phyloP scores from a whole-genome alignment of 345 rosid genomes.

The Psidium friedrichsthalianum region DNA sequence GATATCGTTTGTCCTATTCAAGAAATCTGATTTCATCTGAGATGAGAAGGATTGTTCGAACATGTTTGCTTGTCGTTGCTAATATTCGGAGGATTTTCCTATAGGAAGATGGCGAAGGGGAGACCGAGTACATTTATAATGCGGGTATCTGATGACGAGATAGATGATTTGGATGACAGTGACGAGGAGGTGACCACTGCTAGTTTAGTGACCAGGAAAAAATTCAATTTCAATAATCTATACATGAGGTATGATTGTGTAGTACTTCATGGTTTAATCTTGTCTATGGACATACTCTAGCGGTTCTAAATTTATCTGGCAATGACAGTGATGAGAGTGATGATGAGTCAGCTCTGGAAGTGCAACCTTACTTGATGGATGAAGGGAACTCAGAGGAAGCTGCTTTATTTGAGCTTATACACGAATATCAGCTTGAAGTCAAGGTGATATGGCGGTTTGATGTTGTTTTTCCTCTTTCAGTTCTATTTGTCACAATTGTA shows the following conservation, averaged over 20 bases:
- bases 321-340: conserved; percentile 52
- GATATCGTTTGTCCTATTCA: neutral
- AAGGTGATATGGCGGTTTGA: conserved; percentile 28
- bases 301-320: neutral
- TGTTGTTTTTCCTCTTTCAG: neutral
- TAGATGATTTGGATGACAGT: conserved; percentile 27
- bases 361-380: conserved; percentile 34
- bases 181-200: conserved; percentile 17
- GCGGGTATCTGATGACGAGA: conserved; percentile 51
- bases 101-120: conserved; percentile 19
- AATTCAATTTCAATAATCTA: conserved; percentile 37
- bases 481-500: neutral
- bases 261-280: neutral
- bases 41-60: neutral
- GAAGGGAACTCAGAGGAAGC: conserved; percentile 44
- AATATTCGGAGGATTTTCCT: conserved; percentile 6
- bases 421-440: conserved; percentile 43
- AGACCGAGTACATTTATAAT: conserved; percentile 20
- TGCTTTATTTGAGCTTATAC: conserved; percentile 39
- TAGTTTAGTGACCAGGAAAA: conserved; percentile 16
- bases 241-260: conserved; percentile 34
- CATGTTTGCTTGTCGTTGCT: neutral
- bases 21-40: neutral
- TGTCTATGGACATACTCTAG: neutral
- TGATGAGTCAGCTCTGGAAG: conserved; percentile 26